Conservation (phyloP, 2,329 filamentous ascomycete species). For the Colletotrichum theobromicola region DNA sequence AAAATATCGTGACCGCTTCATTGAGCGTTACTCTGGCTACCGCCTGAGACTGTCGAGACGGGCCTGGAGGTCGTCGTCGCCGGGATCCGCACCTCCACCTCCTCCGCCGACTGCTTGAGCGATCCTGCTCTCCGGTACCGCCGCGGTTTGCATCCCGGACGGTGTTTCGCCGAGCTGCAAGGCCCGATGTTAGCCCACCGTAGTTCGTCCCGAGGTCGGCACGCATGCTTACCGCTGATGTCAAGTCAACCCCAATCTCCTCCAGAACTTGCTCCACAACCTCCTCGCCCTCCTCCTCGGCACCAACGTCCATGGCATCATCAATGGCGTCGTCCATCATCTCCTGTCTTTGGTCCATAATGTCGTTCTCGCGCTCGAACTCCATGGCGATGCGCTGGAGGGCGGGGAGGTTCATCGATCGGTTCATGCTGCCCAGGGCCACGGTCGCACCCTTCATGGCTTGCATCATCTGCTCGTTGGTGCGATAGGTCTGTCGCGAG, state of each 20-base stretch:
- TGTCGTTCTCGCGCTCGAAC: slow-evolving; percentile 97
- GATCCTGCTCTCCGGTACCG: slow-evolving; percentile 76
- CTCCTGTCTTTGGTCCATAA: slow-evolving; percentile 98
- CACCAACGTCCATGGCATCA: slow-evolving; percentile 87
- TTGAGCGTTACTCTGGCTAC: slow-evolving; percentile 31
- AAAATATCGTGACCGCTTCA: background rate
- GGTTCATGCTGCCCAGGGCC: slow-evolving; percentile 95
- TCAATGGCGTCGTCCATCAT: slow-evolving; percentile 99
- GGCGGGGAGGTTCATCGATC: slow-evolving; percentile 94
- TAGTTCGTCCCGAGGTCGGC: background rate
- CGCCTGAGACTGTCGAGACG: slow-evolving; percentile 84
- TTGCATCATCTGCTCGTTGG: slow-evolving; percentile 99
- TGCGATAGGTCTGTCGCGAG: slow-evolving; percentile 79
- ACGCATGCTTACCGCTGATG: slow-evolving; percentile 74
- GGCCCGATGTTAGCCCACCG: slow-evolving; percentile 28
- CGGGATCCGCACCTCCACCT: slow-evolving; percentile 64
- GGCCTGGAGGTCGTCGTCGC: slow-evolving; percentile 94
- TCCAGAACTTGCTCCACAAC: slow-evolving; percentile 96
- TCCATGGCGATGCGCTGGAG: slow-evolving; percentile 98
- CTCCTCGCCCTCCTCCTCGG: slow-evolving; percentile 96
- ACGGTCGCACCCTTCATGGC: slow-evolving; percentile 98
- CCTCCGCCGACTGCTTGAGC: slow-evolving; percentile 82
- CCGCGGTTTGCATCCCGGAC: slow-evolving; percentile 76
- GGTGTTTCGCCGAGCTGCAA: slow-evolving; percentile 89
- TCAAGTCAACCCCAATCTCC: slow-evolving; percentile 94